Base-by-base conservation (phyloP, 2,329 filamentous ascomycete genomes). In the Calonectria henricotiae region DNA sequence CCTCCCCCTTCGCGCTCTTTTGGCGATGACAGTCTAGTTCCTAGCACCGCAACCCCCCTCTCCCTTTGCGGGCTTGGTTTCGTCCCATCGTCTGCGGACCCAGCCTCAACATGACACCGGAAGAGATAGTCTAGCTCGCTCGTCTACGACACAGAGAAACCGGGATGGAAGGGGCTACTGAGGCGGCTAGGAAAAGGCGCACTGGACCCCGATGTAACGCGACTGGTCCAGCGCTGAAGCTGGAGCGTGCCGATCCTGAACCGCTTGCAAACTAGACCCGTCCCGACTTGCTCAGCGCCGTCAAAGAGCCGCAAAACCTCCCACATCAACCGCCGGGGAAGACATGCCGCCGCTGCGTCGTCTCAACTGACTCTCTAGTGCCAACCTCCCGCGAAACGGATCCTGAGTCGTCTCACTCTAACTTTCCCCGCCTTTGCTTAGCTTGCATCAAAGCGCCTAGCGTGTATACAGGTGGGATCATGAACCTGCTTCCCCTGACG, bases 401-500 rank as follows among this genome's bases (percentile, higher is more conserved):
- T 27, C 7, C 20, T 15, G 13, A 39, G 54, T 60, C 54, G 61
- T 37, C 44, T 41, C 30, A 49, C 44, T 63, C 60, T 35, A 35
- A 23, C 30, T 43, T 51, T 63, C 65, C 41, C 65, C 65, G 62
- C 65, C 65, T 62, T 54, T 44, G n/a, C 46, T 41, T 47, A 55
- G 65, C 58, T 68, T 63, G 47, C 65, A 63, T 47, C 60, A n/a
- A 54, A 44, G 30, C 44, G 23, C 35, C 51, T 46, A 62, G 25
- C 58, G 8, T 68, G 65, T 47, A 68, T 63, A n/a, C 58, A 37
- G 47, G 65, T 68, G 65, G 65, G 27, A 68, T 68, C 58, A 68
- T 63, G 30, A 58, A 39, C 39, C 20, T 32, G 44, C 46, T 49
- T 37, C 20, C 49, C 37, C 62, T 62, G 37, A 30, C 58, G 41